Evolutionary conservation across 768 basidiomycete genomes (phyloP), one percentile per base, ranked within the genome.

Genomic region (Trametes coccinea): DNA sequence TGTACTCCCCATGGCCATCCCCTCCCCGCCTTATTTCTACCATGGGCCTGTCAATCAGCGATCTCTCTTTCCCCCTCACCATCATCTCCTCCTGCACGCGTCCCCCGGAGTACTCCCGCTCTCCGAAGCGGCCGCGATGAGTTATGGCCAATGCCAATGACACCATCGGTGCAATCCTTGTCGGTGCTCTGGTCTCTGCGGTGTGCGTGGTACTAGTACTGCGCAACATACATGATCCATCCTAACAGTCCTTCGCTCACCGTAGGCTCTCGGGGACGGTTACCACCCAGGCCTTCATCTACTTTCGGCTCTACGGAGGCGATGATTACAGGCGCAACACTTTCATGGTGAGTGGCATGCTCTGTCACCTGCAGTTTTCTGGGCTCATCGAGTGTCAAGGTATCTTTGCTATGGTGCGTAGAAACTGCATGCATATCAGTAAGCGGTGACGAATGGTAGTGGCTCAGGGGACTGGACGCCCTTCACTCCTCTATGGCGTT

Each of bases 401-500:
- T 67, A 9, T 60, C 51, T 4, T 0, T 45, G 14, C 60, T 62
- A 27, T 67, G 67, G 64, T 63, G 27, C 37, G 62, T 64, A 6
- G 29, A 16, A 27, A 16, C 7, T 11, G 7, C 22, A 34, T 11
- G 31, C n/a, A 5, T 11, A 14, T 46, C 11, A 46, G 30, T 2
- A 22, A 30, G 27, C 10, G 22, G 22, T 41, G 34, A 37, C 34
- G 34, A 11, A 37, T 37, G 34, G 34, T 8, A 11, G 11, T 37
- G 34, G 34, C 4, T 3, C 56, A 72, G 71, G 70, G n/a, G 62
- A 5, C 59, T 72, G 11, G 71, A 72, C 50, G 31, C 68, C 2
- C 53, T 71, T 10, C 71, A 72, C 51, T 66, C 69, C 14, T 48
- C 63, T 51, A 65, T 71, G 63, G 67, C 70, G 14, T 68, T 62